These are phyloP conservation scores for Teratosphaeria gauchensis DNA, from an alignment of 2,329 filamentous ascomycete species.

Conservation along the genomic window DNA sequence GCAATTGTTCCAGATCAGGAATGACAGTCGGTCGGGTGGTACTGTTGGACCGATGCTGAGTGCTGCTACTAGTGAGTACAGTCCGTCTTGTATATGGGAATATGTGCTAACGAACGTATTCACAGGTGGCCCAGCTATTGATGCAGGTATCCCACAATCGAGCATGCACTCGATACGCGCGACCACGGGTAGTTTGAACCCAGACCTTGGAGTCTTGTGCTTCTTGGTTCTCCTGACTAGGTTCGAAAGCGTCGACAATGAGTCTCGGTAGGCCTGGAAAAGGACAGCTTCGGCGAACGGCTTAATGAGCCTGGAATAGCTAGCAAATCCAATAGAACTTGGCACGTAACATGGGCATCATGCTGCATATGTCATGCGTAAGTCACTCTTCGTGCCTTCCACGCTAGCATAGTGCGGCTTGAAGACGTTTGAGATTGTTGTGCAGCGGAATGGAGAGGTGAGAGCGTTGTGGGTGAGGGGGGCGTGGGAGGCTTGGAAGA, in stretches of 20 bases:
- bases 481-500: not conserved
- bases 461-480: not conserved
- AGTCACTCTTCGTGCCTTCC: not conserved
- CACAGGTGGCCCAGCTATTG: slow-evolving; percentile 66
- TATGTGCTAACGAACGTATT: not conserved
- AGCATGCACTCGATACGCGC: slow-evolving; percentile 92
- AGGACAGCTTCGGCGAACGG: too few species aligned
- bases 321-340: too few species aligned
- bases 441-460: not conserved
- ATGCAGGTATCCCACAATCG: slow-evolving; percentile 82
- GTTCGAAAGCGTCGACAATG: slow-evolving; percentile 73
- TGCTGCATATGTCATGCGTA: not conserved
- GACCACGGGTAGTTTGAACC: slow-evolving; percentile 76
- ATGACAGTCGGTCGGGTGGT: slow-evolving; percentile 79
- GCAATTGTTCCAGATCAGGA: slow-evolving; percentile 90
- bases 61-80: slow-evolving; percentile 47
- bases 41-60: slow-evolving; percentile 92
- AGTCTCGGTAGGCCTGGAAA: slow-evolving; percentile 61
- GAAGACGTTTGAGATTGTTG: not conserved
- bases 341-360: not conserved
- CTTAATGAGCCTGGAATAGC: too few species aligned
- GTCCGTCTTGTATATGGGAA: not conserved
- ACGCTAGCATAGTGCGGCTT: not conserved
- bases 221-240: slow-evolving; percentile 84
- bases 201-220: slow-evolving; percentile 75